These are phyloP conservation scores for Gynostemma pentaphyllum DNA, from an alignment of 306 rosid species.

Conservation along the genomic window DNA sequence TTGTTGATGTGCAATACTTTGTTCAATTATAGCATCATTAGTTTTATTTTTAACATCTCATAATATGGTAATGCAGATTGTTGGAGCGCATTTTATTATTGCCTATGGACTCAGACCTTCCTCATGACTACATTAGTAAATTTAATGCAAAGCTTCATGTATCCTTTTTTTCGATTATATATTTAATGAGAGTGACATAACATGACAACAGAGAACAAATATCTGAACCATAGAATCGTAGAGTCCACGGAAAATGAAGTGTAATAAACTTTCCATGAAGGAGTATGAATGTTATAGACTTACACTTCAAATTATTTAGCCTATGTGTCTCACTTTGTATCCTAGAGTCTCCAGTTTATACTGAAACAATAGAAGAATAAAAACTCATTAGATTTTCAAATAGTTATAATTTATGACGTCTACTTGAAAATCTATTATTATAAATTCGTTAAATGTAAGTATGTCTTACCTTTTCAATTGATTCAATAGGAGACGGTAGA, in stretches of 20 bases:
- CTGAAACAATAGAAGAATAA: no score
- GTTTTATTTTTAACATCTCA: constrained; percentile 3
- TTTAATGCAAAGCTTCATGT: constrained; percentile 61
- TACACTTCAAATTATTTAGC: no score
- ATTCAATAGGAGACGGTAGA: no score
- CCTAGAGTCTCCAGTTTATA: no score
- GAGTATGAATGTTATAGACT: no score
- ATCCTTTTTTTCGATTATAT: constrained; percentile 42
- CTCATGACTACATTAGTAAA: constrained; percentile 49
- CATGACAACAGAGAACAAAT: neutral
- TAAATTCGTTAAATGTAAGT: no score
- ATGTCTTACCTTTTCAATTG: no score
- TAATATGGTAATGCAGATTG: constrained; percentile 40
- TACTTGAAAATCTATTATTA: no score
- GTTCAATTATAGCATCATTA: neutral
- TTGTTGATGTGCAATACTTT: constrained; percentile 11
- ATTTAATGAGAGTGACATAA: neutral
- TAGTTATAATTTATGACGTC: no score
- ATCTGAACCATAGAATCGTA: neutral
- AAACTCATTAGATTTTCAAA: no score
- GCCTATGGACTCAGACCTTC: constrained; percentile 56
- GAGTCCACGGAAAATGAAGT: neutral
- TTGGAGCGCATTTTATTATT: constrained; percentile 55
- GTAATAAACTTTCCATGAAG: no score
- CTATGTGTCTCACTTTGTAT: no score